Percentiles rank a stretch among this genome's conserved stretches.
Evolutionary conservation across 2,329 filamentous ascomycete genomes (phyloP).

Genomic region (Huntiella omanensis): DNA sequence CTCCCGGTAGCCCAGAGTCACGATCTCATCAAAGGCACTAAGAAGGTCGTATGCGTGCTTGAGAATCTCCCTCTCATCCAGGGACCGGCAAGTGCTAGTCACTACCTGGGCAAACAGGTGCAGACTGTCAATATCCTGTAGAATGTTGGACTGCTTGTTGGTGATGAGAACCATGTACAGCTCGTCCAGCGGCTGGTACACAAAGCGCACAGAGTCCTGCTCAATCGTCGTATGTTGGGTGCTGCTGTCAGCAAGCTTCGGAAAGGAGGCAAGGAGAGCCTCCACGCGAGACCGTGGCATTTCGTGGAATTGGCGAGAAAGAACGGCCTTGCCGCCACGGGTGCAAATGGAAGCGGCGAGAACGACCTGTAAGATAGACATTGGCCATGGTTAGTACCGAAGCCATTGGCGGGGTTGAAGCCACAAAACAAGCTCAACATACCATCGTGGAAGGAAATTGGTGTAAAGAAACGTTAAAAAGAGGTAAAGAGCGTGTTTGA

Average conservation of each 20-base stretch:
- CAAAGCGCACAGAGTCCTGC: constrained; percentile 98
- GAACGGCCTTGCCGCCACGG: constrained; percentile 90
- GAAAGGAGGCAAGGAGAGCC: constrained; percentile 88
- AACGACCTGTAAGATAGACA: constrained; percentile 49
- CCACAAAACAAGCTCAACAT: not conserved
- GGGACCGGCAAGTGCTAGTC: constrained; percentile 82
- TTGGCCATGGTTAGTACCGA: not conserved
- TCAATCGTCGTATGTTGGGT: constrained; percentile 97
- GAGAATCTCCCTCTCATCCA: constrained; percentile 89
- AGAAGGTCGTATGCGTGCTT: constrained; percentile 92
- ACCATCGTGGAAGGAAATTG: constrained; percentile 4
- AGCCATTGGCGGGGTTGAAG: not conserved
- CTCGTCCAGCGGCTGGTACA: constrained; percentile 97
- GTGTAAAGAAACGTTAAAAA: not conserved
- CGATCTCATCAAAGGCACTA: constrained; percentile 91
- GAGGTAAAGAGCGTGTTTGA: not conserved
- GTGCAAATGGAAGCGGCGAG: constrained; percentile 98
- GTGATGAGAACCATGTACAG: constrained; percentile 99
- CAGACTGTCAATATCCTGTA: constrained; percentile 96
- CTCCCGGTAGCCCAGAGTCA: constrained; percentile 87
- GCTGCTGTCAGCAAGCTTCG: constrained; percentile 87
- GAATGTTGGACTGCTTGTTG: constrained; percentile 96
- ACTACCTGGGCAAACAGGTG: constrained; percentile 97
- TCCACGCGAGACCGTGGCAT: constrained; percentile 95
- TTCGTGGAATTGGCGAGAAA: constrained; percentile 93